Evolutionary conservation across 805 yeast genomes (phyloP).

Genomic region (Starmerella asiatica): DNA sequence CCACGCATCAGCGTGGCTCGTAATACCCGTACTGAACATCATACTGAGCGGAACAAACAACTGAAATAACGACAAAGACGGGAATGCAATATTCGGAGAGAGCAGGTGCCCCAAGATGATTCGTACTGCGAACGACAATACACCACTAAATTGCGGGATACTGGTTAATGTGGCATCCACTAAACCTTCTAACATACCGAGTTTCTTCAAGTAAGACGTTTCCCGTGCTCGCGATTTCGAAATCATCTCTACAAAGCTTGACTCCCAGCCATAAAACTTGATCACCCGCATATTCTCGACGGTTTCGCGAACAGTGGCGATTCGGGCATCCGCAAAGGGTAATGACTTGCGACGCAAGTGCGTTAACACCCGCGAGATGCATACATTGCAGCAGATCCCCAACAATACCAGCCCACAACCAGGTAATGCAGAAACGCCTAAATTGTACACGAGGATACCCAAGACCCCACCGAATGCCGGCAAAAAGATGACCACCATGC

Average conservation of each 20-base stretch:
- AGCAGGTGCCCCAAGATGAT: conserved; percentile 33
- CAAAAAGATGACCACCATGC: conserved; percentile 13
- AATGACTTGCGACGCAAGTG: conserved; percentile 44
- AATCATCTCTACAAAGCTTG: conserved; percentile 51
- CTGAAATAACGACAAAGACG: conserved; percentile 58
- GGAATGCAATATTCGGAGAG: conserved; percentile 51
- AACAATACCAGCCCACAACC: conserved; percentile 44
- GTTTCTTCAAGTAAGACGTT: conserved; percentile 43
- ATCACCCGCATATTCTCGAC: conserved; percentile 65
- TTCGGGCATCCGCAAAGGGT: conserved; percentile 60
- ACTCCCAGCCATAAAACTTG: conserved; percentile 86
- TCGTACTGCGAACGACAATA: conserved; percentile 41
- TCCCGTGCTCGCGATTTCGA: conserved; percentile 46
- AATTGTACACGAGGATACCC: conserved; percentile 47
- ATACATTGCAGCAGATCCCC: conserved; percentile 32
- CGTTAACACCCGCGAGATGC: conserved; percentile 40
- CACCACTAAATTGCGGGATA: conserved; percentile 57
- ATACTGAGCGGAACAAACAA: conserved; percentile 55
- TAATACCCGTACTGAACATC: conserved; percentile 38
- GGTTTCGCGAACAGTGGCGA: conserved; percentile 63
- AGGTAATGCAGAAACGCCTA: conserved; percentile 60
- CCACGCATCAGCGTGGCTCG: conserved; percentile 30
- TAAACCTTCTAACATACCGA: conserved; percentile 53
- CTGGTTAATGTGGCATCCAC: conserved; percentile 54
- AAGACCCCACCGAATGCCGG: conserved; percentile 34